Evolutionary conservation across 2,329 filamentous ascomycete genomes (phyloP).

Genomic region (Fusarium udum): DNA sequence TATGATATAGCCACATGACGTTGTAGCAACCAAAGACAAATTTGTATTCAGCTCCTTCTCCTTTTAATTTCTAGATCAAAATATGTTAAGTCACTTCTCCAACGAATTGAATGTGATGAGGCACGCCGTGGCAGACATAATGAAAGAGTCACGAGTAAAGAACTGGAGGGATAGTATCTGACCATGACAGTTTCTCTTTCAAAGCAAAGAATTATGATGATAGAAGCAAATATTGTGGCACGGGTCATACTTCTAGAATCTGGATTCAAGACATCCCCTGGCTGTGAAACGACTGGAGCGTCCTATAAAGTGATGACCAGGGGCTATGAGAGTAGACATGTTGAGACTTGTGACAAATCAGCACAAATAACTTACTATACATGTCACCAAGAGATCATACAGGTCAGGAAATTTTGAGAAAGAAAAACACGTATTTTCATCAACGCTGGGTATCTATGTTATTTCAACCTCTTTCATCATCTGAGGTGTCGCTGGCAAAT

Average conservation of each 20-base stretch:
- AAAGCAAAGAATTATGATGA: background rate
- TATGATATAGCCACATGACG: background rate
- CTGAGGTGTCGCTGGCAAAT: background rate
- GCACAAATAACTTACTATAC: background rate
- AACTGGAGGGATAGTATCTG: background rate
- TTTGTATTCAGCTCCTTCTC: accelerated
- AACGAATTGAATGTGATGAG: background rate
- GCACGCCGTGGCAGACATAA: background rate
- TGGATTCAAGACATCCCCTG: no score
- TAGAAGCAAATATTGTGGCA: background rate
- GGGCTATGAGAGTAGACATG: background rate
- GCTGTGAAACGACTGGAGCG: background rate
- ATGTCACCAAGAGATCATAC: background rate
- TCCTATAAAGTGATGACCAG: background rate
- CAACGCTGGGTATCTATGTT: background rate
- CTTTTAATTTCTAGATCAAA: accelerated
- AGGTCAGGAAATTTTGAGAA: accelerated
- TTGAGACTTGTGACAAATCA: background rate
- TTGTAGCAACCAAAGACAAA: no score
- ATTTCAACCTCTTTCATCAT: background rate
- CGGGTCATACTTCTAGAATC: background rate
- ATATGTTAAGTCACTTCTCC: accelerated
- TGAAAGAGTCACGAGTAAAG: background rate
- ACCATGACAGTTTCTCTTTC: background rate
- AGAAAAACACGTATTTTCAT: no score